Conservation (phyloP, 2,329 filamentous ascomycete genomes). For the Coniella vitis region DNA sequence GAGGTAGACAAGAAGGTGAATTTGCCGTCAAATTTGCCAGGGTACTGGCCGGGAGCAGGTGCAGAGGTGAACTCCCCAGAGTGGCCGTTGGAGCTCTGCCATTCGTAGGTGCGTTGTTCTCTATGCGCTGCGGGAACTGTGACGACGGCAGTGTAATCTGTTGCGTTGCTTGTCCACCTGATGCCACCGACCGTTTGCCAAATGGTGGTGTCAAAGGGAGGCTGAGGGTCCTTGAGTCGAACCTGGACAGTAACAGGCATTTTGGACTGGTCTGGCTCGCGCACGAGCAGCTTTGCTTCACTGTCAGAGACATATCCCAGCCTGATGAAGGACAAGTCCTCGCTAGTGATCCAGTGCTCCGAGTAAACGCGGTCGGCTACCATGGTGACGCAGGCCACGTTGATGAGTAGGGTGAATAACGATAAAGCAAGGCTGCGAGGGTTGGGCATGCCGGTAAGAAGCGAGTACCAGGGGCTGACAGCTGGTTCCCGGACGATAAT, state of each 20-base stretch:
- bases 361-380: conserved; percentile 73
- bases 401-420: conserved; percentile 62
- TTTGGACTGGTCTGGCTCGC: conserved; percentile 70
- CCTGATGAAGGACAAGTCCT: conserved; percentile 78
- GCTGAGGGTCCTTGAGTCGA: conserved; percentile 44
- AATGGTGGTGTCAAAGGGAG: conserved; percentile 46
- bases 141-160: conserved; percentile 74
- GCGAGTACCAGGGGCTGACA: conserved; percentile 51
- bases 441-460: conserved; percentile 72
- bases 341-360: conserved; percentile 61
- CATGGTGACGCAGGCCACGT: conserved; percentile 61
- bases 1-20: conserved; percentile 91
- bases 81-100: conserved; percentile 80
- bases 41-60: conserved; percentile 59
- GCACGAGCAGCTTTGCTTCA: conserved; percentile 73
- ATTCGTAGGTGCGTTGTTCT: conserved; percentile 72
- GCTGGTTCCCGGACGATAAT: conserved; percentile 52
- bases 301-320: conserved; percentile 79
- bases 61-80: conserved; percentile 75
- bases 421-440: conserved; percentile 62
- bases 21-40: conserved; percentile 54
- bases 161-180: conserved; percentile 61
- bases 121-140: conserved; percentile 56
- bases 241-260: conserved; percentile 71
- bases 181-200: conserved; percentile 65